Conservation (phyloP, 2,329 filamentous ascomycete species). For the Clonostachys solani region DNA sequence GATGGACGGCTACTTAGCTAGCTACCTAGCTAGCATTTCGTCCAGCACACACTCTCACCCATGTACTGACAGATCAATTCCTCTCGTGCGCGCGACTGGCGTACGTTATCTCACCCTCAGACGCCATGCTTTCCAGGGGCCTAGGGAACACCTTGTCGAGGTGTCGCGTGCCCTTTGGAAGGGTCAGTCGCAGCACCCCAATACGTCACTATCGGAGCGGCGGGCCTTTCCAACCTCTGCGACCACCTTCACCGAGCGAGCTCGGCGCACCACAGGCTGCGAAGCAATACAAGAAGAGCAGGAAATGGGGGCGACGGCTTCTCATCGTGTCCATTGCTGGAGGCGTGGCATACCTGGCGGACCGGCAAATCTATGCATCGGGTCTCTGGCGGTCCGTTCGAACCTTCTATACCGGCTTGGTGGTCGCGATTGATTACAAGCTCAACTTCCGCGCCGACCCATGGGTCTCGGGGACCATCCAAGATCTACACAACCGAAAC, state of each 20-base stretch:
- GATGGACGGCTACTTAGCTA: too few relatives aligned
- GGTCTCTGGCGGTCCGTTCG: constrained; percentile 73
- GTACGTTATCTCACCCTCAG: too few relatives aligned
- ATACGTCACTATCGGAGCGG: constrained; percentile 3
- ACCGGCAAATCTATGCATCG: constrained; percentile 73
- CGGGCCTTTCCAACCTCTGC: constrained; percentile 57
- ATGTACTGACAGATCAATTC: too few relatives aligned
- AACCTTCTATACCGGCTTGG: constrained; percentile 74
- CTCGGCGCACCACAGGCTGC: constrained; percentile 69
- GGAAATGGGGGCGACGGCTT: constrained; percentile 75
- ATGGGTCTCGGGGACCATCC: constrained; percentile 66
- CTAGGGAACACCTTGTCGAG: not conserved
- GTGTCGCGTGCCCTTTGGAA: not conserved
- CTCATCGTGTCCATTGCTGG: constrained; percentile 54
- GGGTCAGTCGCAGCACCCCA: not conserved
- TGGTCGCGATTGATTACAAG: constrained; percentile 91
- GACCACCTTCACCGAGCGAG: constrained; percentile 73
- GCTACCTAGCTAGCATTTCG: too few relatives aligned
- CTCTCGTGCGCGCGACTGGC: too few relatives aligned
- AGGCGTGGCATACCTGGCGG: constrained; percentile 62
- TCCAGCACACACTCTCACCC: too few relatives aligned
- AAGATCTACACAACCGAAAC: constrained; percentile 77
- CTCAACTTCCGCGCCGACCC: constrained; percentile 87
- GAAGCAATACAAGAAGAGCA: constrained; percentile 65
- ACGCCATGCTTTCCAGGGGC: too few relatives aligned